These are phyloP conservation scores for Anacardium occidentale DNA, from an alignment of 345 rosid species.

Conservation along the genomic window DNA sequence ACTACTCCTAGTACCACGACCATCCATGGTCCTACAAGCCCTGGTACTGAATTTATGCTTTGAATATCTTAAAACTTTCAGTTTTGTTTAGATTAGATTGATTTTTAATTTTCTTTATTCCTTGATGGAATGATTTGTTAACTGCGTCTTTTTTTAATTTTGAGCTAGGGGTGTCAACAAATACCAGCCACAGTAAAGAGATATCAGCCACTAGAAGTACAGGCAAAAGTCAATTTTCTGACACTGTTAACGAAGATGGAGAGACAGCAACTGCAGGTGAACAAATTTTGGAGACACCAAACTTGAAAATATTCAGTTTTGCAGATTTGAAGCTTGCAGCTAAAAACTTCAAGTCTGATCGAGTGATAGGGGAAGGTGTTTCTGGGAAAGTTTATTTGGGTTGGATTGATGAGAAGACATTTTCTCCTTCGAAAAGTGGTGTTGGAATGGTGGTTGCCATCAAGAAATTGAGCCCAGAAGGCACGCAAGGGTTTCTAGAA, in stretches of 20 bases:
- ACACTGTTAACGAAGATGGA: conserved; percentile 34
- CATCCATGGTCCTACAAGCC: conserved; percentile 2
- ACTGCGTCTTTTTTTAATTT: neutral
- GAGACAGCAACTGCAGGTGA: conserved; percentile 28
- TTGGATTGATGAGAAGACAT: conserved; percentile 64
- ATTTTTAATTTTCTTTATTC: neutral
- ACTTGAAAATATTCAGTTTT: conserved; percentile 51
- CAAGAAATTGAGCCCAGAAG: conserved; percentile 65
- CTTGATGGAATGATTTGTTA: no score
- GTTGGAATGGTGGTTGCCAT: conserved; percentile 68
- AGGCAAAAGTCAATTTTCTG: conserved; percentile 48
- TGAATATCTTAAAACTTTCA: no score
- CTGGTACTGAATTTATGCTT: conserved; percentile 20
- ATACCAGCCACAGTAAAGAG: conserved; percentile 30
- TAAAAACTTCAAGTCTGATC: conserved; percentile 56
- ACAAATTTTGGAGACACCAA: conserved; percentile 31
- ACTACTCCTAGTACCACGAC: conserved; percentile 6
- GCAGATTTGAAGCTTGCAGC: conserved; percentile 61
- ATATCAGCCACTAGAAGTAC: conserved; percentile 37
- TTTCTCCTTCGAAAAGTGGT: conserved; percentile 56
- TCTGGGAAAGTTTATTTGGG: conserved; percentile 85
- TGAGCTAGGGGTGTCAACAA: conserved; percentile 23
- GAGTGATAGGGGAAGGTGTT: conserved; percentile 77
- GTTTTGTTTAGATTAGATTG: neutral
- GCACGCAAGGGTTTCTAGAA: conserved; percentile 69